Base-by-base conservation (phyloP, 306 rosid genomes). In the Rubus idaeus region DNA sequence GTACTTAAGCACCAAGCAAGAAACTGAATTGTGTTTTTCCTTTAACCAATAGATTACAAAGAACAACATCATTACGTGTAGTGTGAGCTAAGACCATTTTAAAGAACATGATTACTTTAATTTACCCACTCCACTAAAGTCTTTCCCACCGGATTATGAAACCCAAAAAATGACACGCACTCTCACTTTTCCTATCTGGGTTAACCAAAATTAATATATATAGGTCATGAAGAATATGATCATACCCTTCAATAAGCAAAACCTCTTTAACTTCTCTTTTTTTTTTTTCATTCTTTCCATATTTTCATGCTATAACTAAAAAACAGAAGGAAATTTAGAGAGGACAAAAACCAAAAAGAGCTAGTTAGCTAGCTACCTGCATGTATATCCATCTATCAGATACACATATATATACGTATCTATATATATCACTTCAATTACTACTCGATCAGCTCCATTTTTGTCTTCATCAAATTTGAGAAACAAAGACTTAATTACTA, bases 11-110 rank as follows among this genome's bases (percentile, higher is more conserved):
- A 30, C 20, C 65, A 13, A 1, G 8, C 68, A 62, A 35, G 20
- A 14, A 35, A 35, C 21, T 35, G 30, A 3, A 14, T 35, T 14
- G 26, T 35, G 20, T 12, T 14, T 8, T 44, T 18, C 3, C 14
- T 56, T 30, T 13, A 62, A 62, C 67, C 44, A 30, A 35, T 16
- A 14, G 14, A 63, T 44, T 23, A 67, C 37, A 44, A 44, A 14
- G 71, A 42, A 67, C 71, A 67, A 10, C 39, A 44, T 67, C 53
- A 67, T 67, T 44, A 20, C 71, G 53, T 67, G 71, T n/a, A 42
- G 52, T 44, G 52, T 67, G 71, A 67, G 52, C 52, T 11, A 14
- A 21, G 52, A n/a, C 39, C 52, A 20, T 67, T 67, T 20, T 20
- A 44, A 12, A 67, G 71, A 42, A 42, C 12, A 41, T 44, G 18